Percentiles rank a stretch among this genome's conserved stretches.
These are phyloP conservation scores for Gossypium mustelinum DNA, from an alignment of 345 rosid species.

Conservation along the genomic window DNA sequence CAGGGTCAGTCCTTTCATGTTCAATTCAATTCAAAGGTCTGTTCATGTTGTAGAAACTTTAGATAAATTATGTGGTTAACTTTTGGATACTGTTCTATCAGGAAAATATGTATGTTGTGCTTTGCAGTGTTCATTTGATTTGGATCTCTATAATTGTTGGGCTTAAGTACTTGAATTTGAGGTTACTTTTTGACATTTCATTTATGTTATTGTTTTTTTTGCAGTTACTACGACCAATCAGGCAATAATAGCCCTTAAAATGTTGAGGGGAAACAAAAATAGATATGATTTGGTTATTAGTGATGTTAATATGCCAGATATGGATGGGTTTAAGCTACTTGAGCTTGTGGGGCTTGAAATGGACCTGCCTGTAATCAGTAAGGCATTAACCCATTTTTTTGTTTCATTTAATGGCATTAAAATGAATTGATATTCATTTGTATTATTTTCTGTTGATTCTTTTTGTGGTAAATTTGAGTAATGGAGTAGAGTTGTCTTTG, in stretches of 20 bases:
- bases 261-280: constrained; percentile 55
- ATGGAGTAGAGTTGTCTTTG: not conserved
- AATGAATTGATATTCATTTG: not conserved
- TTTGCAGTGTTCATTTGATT: constrained; percentile 1
- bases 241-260: constrained; percentile 47
- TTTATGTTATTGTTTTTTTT: constrained; percentile 11
- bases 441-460: not conserved
- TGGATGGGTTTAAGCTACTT: constrained; percentile 79
- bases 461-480: not conserved
- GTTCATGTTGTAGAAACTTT: not conserved
- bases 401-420: constrained; percentile 2
- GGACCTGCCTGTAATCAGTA: constrained; percentile 85
- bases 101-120: constrained; percentile 9
- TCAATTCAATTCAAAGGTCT: not conserved
- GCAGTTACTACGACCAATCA: constrained; percentile 62
- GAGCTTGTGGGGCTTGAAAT: constrained; percentile 80
- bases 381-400: constrained; percentile 24
- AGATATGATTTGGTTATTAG: constrained; percentile 64
- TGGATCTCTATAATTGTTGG: constrained; percentile 14
- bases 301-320: constrained; percentile 81
- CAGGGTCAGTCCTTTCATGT: constrained; percentile 33
- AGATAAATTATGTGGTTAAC: constrained; percentile 2
- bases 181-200: constrained; percentile 8
- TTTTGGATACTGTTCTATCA: constrained; percentile 15
- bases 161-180: not conserved